These are phyloP conservation scores for Saitozyma podzolica DNA, from an alignment of 768 basidiomycete genomes.

Conservation along the genomic window DNA sequence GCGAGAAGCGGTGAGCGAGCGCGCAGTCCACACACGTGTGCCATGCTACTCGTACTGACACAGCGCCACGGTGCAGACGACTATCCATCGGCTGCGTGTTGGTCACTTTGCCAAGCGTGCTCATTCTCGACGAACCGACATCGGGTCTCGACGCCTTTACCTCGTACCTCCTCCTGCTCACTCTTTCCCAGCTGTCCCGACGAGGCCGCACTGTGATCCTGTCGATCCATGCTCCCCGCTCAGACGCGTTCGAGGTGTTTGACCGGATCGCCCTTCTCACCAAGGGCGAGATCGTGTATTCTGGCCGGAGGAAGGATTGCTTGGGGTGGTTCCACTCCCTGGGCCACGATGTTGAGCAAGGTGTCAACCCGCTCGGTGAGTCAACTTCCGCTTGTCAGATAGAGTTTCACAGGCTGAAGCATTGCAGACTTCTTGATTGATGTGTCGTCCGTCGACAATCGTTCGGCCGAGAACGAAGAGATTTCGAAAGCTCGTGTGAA, in stretches of 20 bases:
- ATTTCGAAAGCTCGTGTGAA: constrained; percentile 51
- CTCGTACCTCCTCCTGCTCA: constrained; percentile 48
- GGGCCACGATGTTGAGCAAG: constrained; percentile 47
- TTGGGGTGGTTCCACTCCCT: constrained; percentile 54
- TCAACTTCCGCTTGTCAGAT: not conserved
- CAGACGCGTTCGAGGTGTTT: constrained; percentile 64
- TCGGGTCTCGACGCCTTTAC: constrained; percentile 49
- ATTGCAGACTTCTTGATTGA: constrained; percentile 55
- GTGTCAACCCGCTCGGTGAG: constrained; percentile 56
- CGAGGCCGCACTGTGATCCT: constrained; percentile 59
- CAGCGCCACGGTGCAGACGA: constrained; percentile 18
- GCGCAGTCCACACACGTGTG: constrained; percentile 16
- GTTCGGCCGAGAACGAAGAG: constrained; percentile 53
- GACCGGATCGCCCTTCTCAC: constrained; percentile 64
- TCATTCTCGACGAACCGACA: constrained; percentile 60
- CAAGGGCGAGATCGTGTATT: constrained; percentile 58
- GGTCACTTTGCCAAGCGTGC: constrained; percentile 63
- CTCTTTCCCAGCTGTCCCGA: constrained; percentile 43
- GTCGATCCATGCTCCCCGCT: constrained; percentile 69
- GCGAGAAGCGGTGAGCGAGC: constrained; percentile 64
- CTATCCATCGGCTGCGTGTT: constrained; percentile 62
- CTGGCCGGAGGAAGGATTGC: constrained; percentile 51
- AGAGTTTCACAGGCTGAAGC: not conserved
- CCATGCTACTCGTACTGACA: not conserved
- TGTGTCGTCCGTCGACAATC: constrained; percentile 55